Conservation (phyloP, 1,284 basidiomycete genomes). For the Apiotrichum montevideense region DNA sequence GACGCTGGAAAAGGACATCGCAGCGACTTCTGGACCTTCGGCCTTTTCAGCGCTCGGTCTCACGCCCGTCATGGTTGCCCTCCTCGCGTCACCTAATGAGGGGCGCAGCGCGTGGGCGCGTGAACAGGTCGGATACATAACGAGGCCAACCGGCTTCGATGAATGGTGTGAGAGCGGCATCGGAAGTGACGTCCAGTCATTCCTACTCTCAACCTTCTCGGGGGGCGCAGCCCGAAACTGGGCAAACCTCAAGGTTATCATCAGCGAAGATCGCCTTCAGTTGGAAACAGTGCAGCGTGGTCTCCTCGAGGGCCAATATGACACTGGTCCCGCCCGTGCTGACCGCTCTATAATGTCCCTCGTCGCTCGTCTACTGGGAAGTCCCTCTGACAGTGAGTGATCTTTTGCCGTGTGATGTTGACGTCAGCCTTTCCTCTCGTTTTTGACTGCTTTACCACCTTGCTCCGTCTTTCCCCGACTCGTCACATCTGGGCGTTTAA, state of each 20-base stretch:
- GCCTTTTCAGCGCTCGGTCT: slow-evolving; percentile 21
- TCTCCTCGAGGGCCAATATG: slow-evolving; percentile 24
- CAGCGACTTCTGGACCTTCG: slow-evolving; percentile 3
- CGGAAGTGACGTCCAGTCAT: slow-evolving; percentile 24
- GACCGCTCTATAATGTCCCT: slow-evolving; percentile 32
- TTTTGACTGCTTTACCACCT: slow-evolving; percentile 47
- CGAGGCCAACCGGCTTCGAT: slow-evolving; percentile 23
- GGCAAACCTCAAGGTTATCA: slow-evolving; percentile 17
- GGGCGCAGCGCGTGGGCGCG: slow-evolving; percentile 26
- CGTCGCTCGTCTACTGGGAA: slow-evolving; percentile 44
- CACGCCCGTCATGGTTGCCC: slow-evolving; percentile 22
- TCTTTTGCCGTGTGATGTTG: slow-evolving; percentile 38
- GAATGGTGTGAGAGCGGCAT: slow-evolving; percentile 30
- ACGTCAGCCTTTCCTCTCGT: slow-evolving; percentile 60
- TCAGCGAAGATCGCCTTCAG: slow-evolving; percentile 20
- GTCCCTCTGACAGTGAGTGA: slow-evolving; percentile 53
- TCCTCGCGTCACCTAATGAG: slow-evolving; percentile 20
- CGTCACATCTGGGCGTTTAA: slow-evolving; percentile 63
- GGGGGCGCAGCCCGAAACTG: slow-evolving; percentile 16
- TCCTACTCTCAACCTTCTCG: slow-evolving; percentile 13
- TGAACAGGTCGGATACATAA: slow-evolving; percentile 17
- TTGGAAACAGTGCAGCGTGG: slow-evolving; percentile 29
- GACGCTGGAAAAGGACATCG: slow-evolving; percentile 22
- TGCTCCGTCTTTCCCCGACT: slow-evolving; percentile 56
- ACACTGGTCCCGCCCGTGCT: slow-evolving; percentile 16